Conservation (phyloP, 1,284 basidiomycete genomes). For the Malassezia caprae region DNA sequence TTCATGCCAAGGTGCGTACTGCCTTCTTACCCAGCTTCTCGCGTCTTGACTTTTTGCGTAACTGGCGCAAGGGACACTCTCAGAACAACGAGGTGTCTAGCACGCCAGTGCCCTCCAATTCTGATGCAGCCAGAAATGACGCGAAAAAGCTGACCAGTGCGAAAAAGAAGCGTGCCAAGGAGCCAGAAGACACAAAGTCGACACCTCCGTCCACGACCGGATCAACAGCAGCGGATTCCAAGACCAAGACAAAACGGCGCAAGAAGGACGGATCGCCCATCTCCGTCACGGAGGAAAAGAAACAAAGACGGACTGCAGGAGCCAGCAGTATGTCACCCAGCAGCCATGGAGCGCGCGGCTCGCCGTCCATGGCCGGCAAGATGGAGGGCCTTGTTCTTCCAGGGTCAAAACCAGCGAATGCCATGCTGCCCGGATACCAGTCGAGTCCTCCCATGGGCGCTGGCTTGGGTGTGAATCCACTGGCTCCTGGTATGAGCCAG, state of each 20-base stretch:
- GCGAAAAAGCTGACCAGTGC: not conserved
- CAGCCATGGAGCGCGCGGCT: not conserved
- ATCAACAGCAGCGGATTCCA: not conserved
- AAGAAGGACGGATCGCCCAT: not conserved
- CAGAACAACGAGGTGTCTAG: not conserved
- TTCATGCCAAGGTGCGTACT: conserved; percentile 23
- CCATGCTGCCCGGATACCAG: not conserved
- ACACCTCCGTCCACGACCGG: not conserved
- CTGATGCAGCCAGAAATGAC: not conserved
- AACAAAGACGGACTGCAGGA: not conserved
- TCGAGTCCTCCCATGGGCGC: not conserved
- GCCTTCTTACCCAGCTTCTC: conserved; percentile 19
- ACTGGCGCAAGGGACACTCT: conserved; percentile 27
- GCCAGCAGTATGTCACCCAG: not conserved
- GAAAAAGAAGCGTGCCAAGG: conserved; percentile 4
- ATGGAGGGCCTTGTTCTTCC: not conserved
- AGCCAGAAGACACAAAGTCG: not conserved
- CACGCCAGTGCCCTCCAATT: not conserved
- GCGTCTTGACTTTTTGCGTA: conserved; percentile 33
- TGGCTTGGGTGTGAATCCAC: not conserved
- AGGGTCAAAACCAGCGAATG: not conserved
- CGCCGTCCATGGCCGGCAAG: not conserved
- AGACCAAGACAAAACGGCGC: not conserved
- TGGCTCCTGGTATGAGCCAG: not conserved
- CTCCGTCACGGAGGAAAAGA: not conserved